Base-by-base conservation (phyloP, 352 stramenopile species). In the Phytophthora foliorum region DNA sequence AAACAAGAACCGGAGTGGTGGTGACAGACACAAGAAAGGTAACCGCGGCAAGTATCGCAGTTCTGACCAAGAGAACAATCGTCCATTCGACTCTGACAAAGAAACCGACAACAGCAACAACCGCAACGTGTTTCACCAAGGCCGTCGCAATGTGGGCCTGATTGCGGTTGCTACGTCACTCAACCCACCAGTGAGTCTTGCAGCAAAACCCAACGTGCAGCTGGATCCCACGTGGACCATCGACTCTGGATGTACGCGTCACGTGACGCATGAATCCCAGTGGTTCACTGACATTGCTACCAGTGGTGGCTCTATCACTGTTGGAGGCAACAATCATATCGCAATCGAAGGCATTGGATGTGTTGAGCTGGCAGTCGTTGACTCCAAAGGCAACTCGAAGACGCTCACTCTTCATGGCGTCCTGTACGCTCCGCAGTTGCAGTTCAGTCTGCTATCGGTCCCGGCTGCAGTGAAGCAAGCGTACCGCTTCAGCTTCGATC, bases 191-290 rank as follows among this genome's bases (percentile, higher is more conserved):
- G 8, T 51, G 6, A 60, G 53, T 31, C 24, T 64, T 25, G 7
- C 57, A 1, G 45, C 44, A 13, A 14, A 45, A 42, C 31, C 45
- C 29, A 57, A 56, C 13, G n/a, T 41, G 62, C 6, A n/a, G n/a
- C n/a, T n/a, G n/a, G n/a, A n/a, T n/a, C n/a, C n/a, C n/a, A n/a
- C n/a, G n/a, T n/a, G n/a, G n/a, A n/a, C n/a, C n/a, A n/a, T n/a
- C n/a, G n/a, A n/a, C n/a, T n/a, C n/a, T n/a, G n/a, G n/a, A n/a
- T 69, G 53, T 45, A 69, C 62, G 36, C 49, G 60, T 9, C 60
- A 68, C 34, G 60, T 50, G 27, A 56, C 45, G 44, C 44, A 54
- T 13, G 32, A 56, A 22, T 56, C 22, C 22, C 22, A 56, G 24
- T 71, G 53, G 63, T 71, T 71, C 29, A 55, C 55, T 2, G 10